Conservation (phyloP, 345 rosid genomes). For the Acer campestre region DNA sequence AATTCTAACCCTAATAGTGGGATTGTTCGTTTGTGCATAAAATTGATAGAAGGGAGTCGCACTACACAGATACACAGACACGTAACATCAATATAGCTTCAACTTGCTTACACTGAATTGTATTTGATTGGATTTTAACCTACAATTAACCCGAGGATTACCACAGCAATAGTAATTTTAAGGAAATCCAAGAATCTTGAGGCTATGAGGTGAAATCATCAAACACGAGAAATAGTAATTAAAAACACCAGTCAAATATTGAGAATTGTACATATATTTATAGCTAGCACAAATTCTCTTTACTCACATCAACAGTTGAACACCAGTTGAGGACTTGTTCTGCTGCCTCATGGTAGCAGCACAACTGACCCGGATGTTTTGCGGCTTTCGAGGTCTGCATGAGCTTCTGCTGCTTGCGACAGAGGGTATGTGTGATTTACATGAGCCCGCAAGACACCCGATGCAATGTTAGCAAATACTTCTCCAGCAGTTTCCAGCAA, state of each 20-base stretch:
- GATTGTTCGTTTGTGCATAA: too few relatives aligned
- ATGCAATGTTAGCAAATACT: constrained; percentile 60
- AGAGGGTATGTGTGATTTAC: constrained; percentile 77
- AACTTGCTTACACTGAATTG: too few relatives aligned
- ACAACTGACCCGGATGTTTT: constrained; percentile 77
- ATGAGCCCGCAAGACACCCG: constrained; percentile 61
- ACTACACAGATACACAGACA: neutral
- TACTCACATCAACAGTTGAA: neutral
- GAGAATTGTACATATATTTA: neutral
- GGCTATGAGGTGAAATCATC: neutral
- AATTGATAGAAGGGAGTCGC: neutral
- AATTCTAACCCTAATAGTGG: too few relatives aligned
- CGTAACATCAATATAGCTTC: too few relatives aligned
- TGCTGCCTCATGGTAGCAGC: constrained; percentile 55
- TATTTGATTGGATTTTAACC: too few relatives aligned
- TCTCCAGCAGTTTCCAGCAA: constrained; percentile 74
- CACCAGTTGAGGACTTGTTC: neutral
- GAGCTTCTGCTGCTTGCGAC: constrained; percentile 75
- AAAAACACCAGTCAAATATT: neutral
- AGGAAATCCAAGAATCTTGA: too few relatives aligned
- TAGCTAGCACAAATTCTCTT: neutral
- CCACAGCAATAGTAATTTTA: too few relatives aligned
- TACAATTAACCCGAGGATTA: too few relatives aligned
- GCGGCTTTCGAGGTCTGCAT: constrained; percentile 72
- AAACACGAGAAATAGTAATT: neutral